A percentile compares a stretch with the other conserved stretches of the same genome.
Evolutionary conservation across 2,329 filamentous ascomycete genomes (phyloP).

Genomic region (Lachnellula subtilissima): DNA sequence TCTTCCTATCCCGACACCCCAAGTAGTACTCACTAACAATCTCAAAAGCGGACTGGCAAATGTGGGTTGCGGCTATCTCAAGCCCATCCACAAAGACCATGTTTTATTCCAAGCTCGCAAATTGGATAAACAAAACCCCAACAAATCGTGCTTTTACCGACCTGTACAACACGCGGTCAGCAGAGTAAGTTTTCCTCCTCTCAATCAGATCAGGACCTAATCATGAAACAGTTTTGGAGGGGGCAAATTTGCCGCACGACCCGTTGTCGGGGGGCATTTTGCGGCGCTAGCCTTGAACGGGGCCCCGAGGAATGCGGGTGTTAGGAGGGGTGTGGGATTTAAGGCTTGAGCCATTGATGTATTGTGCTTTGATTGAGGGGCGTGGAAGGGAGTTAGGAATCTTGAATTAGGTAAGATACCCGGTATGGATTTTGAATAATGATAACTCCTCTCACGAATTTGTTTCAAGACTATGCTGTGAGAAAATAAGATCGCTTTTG

Average conservation of each 20-base stretch:
- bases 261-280: slow-evolving; percentile 77
- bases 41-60: slow-evolving; percentile 63
- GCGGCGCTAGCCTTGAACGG: slow-evolving; percentile 57
- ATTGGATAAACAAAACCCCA: slow-evolving; percentile 69
- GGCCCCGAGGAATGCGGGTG: slow-evolving; percentile 4
- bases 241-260: slow-evolving; percentile 63
- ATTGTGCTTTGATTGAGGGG: background rate
- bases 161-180: slow-evolving; percentile 67
- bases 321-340: background rate
- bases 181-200: slow-evolving; percentile 49
- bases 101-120: slow-evolving; percentile 65
- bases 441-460: too few species aligned
- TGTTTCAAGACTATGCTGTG: too few species aligned
- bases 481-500: too few species aligned
- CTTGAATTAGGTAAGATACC: too few species aligned
- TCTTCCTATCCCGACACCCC: background rate
- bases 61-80: slow-evolving; percentile 76
- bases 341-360: background rate
- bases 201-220: background rate
- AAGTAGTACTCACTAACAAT: background rate
- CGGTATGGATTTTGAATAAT: too few species aligned
- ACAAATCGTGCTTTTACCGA: slow-evolving; percentile 73
- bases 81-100: slow-evolving; percentile 53
- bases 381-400: background rate
- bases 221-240: slow-evolving; percentile 11